These are phyloP conservation scores for Myriangium duriaei DNA, from an alignment of 2,329 filamentous ascomycete genomes.

Conservation along the genomic window DNA sequence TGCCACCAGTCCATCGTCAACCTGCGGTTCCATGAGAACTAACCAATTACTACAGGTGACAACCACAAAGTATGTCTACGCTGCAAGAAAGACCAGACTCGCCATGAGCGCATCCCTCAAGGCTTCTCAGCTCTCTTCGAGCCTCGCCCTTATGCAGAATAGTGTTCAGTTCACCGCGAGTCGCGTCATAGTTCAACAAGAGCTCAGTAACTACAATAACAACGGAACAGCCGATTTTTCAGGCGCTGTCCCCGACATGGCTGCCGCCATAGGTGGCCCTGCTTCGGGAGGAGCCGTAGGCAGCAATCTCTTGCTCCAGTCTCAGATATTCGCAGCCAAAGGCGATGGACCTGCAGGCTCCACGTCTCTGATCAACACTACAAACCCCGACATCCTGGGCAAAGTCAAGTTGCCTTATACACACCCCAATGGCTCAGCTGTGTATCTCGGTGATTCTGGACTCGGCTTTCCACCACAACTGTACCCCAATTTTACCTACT, in stretches of 20 bases:
- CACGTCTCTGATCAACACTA: constrained; percentile 52
- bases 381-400: constrained; percentile 23
- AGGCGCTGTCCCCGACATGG: constrained; percentile 50
- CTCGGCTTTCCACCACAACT: constrained; percentile 59
- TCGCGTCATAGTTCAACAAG: constrained; percentile 40
- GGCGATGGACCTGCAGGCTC: constrained; percentile 39
- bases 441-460: constrained; percentile 47
- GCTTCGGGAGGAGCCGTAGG: constrained; percentile 28
- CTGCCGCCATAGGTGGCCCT: constrained; percentile 53
- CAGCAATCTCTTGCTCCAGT: constrained; percentile 51
- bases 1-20: neutral
- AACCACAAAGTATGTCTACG: constrained; percentile 48
- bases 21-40: neutral
- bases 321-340: constrained; percentile 59
- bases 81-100: constrained; percentile 45
- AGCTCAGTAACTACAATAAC: constrained; percentile 44
- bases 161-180: constrained; percentile 61
- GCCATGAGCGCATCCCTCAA: constrained; percentile 75
- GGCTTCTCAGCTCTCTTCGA: constrained; percentile 65
- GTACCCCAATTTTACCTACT: constrained; percentile 69
- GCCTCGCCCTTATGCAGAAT: constrained; percentile 66
- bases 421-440: constrained; percentile 43
- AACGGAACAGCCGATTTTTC: constrained; percentile 47
- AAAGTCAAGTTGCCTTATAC: constrained; percentile 51
- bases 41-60: constrained; percentile 36